phyloP scores from a whole-genome alignment of 345 rosid genomes.

The Atalantia buxifolia region DNA sequence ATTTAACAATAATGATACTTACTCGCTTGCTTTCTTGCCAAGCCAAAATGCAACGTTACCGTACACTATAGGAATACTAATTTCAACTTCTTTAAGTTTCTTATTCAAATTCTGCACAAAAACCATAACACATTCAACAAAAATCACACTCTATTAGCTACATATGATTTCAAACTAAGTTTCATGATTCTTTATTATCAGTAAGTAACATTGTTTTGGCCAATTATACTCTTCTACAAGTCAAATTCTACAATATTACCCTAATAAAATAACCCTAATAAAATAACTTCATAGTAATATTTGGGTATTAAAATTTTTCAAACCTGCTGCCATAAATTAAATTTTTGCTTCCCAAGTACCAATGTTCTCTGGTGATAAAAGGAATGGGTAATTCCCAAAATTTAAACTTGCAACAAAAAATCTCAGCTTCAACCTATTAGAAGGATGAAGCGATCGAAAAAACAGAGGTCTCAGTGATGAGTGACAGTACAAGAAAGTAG shows the following conservation, averaged over 20 bases:
- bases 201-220: not conserved
- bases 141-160: not conserved
- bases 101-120: conserved; percentile 37
- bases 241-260: not conserved
- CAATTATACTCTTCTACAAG: not conserved
- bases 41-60: conserved; percentile 80
- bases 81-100: conserved; percentile 70
- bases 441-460: not conserved
- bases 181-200: not conserved
- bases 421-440: not conserved
- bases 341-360: not conserved
- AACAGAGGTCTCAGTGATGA: not conserved
- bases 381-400: not conserved
- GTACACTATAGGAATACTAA: conserved; percentile 69
- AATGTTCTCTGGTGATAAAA: not conserved
- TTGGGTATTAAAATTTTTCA: not conserved
- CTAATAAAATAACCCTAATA: too few species aligned
- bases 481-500: not conserved
- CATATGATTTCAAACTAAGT: not conserved
- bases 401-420: not conserved
- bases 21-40: conserved; percentile 85
- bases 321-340: too few species aligned
- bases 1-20: conserved; percentile 24
- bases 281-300: not conserved
- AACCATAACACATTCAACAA: not conserved